These are phyloP conservation scores for Conoideocrella luteorostrata DNA, from an alignment of 2,329 filamentous ascomycete species.

Conservation along the genomic window DNA sequence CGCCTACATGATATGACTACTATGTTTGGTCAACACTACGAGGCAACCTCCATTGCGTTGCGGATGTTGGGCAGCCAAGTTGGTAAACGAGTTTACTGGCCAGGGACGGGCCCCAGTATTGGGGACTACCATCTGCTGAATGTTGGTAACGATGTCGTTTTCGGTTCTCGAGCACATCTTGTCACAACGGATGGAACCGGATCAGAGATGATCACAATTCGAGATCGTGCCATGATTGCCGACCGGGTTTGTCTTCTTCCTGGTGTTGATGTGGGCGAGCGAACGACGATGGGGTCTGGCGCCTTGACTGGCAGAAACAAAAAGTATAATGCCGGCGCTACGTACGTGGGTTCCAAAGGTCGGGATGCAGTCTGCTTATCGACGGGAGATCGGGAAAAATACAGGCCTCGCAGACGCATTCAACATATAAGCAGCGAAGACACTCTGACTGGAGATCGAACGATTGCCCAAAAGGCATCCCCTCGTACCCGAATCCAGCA, in stretches of 20 bases:
- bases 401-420: too few relatives aligned
- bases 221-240: constrained; percentile 48
- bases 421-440: too few relatives aligned
- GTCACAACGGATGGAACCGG: constrained; percentile 46
- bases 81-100: constrained; percentile 50
- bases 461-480: too few relatives aligned
- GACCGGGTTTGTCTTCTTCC: constrained; percentile 48
- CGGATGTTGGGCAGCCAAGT: constrained; percentile 45
- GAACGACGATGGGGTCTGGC: constrained; percentile 47
- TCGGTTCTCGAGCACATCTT: constrained; percentile 48
- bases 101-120: constrained; percentile 46
- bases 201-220: constrained; percentile 39
- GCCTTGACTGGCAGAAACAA: constrained; percentile 41
- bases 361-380: constrained; percentile 41
- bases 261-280: constrained; percentile 41
- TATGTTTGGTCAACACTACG: constrained; percentile 49
- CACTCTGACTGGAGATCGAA: too few relatives aligned
- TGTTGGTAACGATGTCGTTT: constrained; percentile 53
- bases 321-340: constrained; percentile 36
- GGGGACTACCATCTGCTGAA: constrained; percentile 49
- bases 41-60: constrained; percentile 44
- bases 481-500: constrained; percentile 8
- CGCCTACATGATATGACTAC: constrained; percentile 41
- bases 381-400: constrained; percentile 9
- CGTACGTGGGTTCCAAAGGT: constrained; percentile 46